These are phyloP conservation scores for Cerioporus squamosus DNA, from an alignment of 1,284 basidiomycete genomes.

Conservation along the genomic window DNA sequence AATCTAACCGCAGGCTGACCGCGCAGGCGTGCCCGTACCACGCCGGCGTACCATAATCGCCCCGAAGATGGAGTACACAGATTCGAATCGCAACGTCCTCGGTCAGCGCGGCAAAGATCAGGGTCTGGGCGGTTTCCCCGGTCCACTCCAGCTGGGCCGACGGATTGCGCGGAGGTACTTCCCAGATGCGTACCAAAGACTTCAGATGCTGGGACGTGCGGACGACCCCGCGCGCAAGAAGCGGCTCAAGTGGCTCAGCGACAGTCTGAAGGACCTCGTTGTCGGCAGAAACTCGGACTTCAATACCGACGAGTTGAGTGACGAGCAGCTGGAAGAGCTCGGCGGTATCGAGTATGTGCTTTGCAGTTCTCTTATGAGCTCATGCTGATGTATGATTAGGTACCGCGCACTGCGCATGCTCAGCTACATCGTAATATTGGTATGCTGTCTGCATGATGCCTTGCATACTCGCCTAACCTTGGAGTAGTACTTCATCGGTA, in stretches of 20 bases:
- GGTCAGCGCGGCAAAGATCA: conserved; percentile 33
- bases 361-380: not conserved
- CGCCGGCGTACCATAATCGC: conserved; percentile 21
- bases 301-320: conserved; percentile 62
- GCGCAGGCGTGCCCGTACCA: conserved; percentile 19
- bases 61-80: conserved; percentile 16
- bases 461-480: not conserved
- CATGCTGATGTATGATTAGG: conserved; percentile 6
- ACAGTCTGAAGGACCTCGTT: conserved; percentile 42
- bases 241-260: conserved; percentile 40
- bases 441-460: conserved; percentile 20
- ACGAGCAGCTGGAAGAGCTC: conserved; percentile 78
- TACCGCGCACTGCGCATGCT: conserved; percentile 37
- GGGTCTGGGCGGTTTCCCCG: conserved; percentile 53
- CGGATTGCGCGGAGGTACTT: conserved; percentile 37
- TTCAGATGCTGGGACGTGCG: conserved; percentile 44
- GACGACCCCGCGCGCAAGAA: conserved; percentile 37
- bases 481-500: conserved; percentile 51
- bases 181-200: conserved; percentile 39
- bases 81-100: conserved; percentile 4
- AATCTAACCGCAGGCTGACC: not conserved
- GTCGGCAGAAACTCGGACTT: conserved; percentile 82
- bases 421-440: conserved; percentile 51
- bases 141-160: conserved; percentile 40
- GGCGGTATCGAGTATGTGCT: conserved; percentile 76